phyloP scores from a whole-genome alignment of 139 green algal species.

The Chlorella sp. region DNA sequence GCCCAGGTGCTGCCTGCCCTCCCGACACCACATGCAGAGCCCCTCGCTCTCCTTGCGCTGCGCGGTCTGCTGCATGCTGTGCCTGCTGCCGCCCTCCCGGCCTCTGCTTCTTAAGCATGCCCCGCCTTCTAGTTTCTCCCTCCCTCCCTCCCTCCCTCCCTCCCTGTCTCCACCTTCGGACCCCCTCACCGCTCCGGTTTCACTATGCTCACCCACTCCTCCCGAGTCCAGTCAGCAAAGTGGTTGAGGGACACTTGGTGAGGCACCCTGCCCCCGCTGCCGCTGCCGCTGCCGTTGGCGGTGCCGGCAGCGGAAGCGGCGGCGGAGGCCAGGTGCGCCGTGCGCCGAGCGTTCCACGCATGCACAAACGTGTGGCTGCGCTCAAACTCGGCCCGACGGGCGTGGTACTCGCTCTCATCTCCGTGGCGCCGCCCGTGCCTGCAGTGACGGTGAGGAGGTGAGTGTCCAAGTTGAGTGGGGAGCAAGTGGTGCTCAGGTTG shows the following conservation, averaged over 20 bases:
- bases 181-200: slow-evolving; percentile 17
- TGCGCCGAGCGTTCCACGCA: slow-evolving; percentile 10
- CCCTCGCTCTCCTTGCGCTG: too few relatives aligned
- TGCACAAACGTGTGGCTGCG: slow-evolving; percentile 44
- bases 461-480: too few relatives aligned
- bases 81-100: too few relatives aligned
- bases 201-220: slow-evolving; percentile 55
- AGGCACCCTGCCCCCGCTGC: background rate
- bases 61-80: too few relatives aligned
- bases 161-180: too few relatives aligned
- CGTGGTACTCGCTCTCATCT: slow-evolving; percentile 46
- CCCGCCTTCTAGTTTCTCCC: too few relatives aligned
- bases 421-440: slow-evolving; percentile 53
- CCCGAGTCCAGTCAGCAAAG: slow-evolving; percentile 60
- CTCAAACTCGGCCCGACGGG: slow-evolving; percentile 38
- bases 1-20: too few relatives aligned
- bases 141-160: too few relatives aligned
- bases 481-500: too few relatives aligned
- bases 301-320: background rate
- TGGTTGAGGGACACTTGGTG: slow-evolving; percentile 55
- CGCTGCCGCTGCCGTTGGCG: background rate
- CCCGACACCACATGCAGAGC: too few relatives aligned
- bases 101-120: too few relatives aligned
- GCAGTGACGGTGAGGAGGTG: background rate
- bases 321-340: background rate